These are phyloP conservation scores for Pseudopithomyces chartarum DNA, from an alignment of 2,329 filamentous ascomycete genomes.

Conservation along the genomic window DNA sequence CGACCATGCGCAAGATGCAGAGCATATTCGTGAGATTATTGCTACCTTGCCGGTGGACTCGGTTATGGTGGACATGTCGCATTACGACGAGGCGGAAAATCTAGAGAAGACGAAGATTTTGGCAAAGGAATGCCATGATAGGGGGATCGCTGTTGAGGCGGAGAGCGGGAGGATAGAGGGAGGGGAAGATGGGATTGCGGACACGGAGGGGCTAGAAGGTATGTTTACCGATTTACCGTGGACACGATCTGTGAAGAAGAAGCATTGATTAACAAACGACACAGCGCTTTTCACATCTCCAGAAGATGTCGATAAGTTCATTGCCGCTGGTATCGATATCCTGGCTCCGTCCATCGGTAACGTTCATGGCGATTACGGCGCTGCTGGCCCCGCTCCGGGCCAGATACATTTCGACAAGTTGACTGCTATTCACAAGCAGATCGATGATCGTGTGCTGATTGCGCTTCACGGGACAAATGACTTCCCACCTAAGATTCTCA, in stretches of 20 bases:
- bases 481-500: slow-evolving; percentile 57
- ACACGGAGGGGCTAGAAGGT: slow-evolving; percentile 66
- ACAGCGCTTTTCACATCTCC: slow-evolving; percentile 64
- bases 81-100: slow-evolving; percentile 74
- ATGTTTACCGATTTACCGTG: neutral
- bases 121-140: slow-evolving; percentile 64
- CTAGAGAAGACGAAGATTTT: slow-evolving; percentile 65
- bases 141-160: slow-evolving; percentile 70
- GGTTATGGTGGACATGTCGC: slow-evolving; percentile 79
- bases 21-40: slow-evolving; percentile 48
- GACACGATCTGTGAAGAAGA: neutral
- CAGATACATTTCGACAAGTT: slow-evolving; percentile 41
- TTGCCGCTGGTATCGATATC: slow-evolving; percentile 72
- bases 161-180: slow-evolving; percentile 73
- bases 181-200: slow-evolving; percentile 74
- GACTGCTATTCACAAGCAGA: slow-evolving; percentile 35
- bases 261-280: neutral
- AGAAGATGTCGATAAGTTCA: slow-evolving; percentile 71
- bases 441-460: slow-evolving; percentile 51
- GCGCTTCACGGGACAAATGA: slow-evolving; percentile 64
- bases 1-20: slow-evolving; percentile 53
- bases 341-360: slow-evolving; percentile 77
- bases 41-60: slow-evolving; percentile 66
- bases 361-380: slow-evolving; percentile 74
- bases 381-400: slow-evolving; percentile 53